Evolutionary conservation across 2,329 filamentous ascomycete genomes (phyloP), one percentile per base, ranked within the genome.

Genomic region (Cercospora citrullina): DNA sequence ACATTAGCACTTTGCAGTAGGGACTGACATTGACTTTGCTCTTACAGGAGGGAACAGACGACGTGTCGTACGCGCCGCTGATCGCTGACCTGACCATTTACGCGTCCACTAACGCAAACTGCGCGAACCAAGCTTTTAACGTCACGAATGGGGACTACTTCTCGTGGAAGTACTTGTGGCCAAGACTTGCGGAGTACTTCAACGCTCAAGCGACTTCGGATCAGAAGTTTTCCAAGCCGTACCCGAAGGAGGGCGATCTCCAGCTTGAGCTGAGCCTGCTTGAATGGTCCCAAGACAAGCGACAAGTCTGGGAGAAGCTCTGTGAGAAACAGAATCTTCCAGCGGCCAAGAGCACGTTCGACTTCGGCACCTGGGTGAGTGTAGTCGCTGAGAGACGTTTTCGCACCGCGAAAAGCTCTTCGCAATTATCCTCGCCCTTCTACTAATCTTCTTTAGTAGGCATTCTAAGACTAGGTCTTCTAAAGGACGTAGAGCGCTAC

Each of bases 331-430:
- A 81, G 28, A 73, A 76, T 0, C 53, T 57, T 57, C 23, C 53
- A 28, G 74, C 80, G 63, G 73, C 76, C 18, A 69, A 71, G 36
- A 39, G 51, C 3, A 78, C 75, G 0, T 82, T 80, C 68, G 80
- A 81, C 8, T 80, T 81, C 65, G 82, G 81, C 1, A 84, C 82
- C 0, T 84, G 82, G 82, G 53, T 26, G 16, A 10, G 30, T 31
- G 30, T 31, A 10, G 30, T 31, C 30, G 9, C 10, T 10, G 8
- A 31, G 30, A 9, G 9, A 31, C 30, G 30, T 31, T 9, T 31
- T 31, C 30, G 30, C 30, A 10, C 7, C 10, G 30, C 30, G 30
- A 31, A 31, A 31, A 31, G 2, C 10, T 10, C 30, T 8, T 31
- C 30, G 30, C 30, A 10, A 10, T 10, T 9, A 10, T 31, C 30